Base-by-base conservation (phyloP, 202 grass and related monocot genomes). In the Cymbopogon flexuosus region DNA sequence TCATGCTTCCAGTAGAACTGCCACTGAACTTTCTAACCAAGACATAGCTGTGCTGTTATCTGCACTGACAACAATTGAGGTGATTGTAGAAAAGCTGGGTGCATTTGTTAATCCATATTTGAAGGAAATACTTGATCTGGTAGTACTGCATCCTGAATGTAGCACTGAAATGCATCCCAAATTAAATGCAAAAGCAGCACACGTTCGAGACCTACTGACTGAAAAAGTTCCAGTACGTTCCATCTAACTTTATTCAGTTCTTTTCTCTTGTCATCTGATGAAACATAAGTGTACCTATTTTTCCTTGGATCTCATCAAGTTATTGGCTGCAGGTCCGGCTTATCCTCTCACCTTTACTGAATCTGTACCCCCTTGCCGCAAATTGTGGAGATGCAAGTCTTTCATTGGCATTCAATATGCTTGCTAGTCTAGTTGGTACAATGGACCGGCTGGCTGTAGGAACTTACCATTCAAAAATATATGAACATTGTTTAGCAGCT, bases 91-190 rank as follows among this genome's bases (percentile, higher is more conserved):
- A 58, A 58, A 58, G 19, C 19, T 98, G 83, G 56, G 90, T 2
- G 95, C 89, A 59, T 94, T 94, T 86, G 42, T 98, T 68, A 98
- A 94, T 92, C 95, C 90, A 84, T 98, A 98, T 88, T 74, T 98
- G 65, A 85, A 75, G 39, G 85, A 81, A 49, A 89, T 91, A 59
- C 79, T 97, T 73, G 90, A 94, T 86, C 88, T 94, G 41, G 70
- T 94, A 34, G 73, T 97, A 65, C 68, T 93, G 68, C 92, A 92
- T 88, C 81, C 82, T 59, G 88, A 94, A 77, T 93, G 87, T 89
- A 68, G 77, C 83, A 47, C 79, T 82, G 68, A 75, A 69, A 70
- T 77, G n/a, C 88, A 91, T 83, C 18, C 68, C 61, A 97, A 93
- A 86, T 73, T 94, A 71, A 73, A 88, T 80, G 67, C 79, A 71